Percentiles rank a stretch among this genome's conserved stretches.
phyloP scores from a whole-genome alignment of 768 basidiomycete species.

The Rhodotorula graminis region DNA sequence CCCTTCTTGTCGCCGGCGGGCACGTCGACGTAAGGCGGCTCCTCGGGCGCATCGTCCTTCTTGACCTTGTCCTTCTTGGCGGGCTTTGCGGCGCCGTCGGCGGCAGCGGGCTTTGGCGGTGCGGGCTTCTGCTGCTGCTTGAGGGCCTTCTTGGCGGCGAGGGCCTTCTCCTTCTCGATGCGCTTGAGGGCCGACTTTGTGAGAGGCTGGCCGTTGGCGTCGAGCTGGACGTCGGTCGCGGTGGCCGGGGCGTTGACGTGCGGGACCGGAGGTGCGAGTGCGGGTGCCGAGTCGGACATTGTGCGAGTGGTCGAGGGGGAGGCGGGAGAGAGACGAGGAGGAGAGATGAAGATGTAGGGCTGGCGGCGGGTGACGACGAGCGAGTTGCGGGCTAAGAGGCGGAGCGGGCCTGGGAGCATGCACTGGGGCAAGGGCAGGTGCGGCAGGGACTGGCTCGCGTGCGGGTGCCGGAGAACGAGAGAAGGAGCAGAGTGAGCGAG shows the following conservation, averaged over 20 bases:
- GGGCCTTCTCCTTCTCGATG: conserved; percentile 38
- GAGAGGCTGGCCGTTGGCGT: conserved; percentile 13
- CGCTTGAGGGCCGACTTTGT: conserved; percentile 40
- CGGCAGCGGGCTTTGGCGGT: not conserved
- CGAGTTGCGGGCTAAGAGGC: not conserved
- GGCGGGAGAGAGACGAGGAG: not conserved
- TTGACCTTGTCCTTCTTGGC: conserved; percentile 38
- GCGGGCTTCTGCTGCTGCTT: conserved; percentile 27
- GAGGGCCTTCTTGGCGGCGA: conserved; percentile 36
- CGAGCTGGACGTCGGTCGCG: conserved; percentile 9
- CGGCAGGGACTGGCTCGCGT: not conserved
- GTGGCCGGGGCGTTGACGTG: not conserved
- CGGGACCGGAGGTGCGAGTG: conserved; percentile 3
- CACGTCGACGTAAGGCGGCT: conserved; percentile 17
- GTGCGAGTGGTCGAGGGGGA: too few relatives aligned
- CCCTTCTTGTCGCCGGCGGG: conserved; percentile 84
- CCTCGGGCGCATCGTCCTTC: conserved; percentile 31
- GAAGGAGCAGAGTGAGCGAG: too few relatives aligned
- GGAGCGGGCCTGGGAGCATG: not conserved
- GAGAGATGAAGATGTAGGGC: not conserved
- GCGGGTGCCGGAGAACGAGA: too few relatives aligned
- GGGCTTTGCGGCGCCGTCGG: conserved; percentile 17
- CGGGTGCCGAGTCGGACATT: not conserved
- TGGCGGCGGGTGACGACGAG: not conserved
- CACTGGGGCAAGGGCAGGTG: not conserved